Evolutionary conservation across 108 stramenopile species (phyloP).

Genomic region (Cylindrotheca fusiformis): DNA sequence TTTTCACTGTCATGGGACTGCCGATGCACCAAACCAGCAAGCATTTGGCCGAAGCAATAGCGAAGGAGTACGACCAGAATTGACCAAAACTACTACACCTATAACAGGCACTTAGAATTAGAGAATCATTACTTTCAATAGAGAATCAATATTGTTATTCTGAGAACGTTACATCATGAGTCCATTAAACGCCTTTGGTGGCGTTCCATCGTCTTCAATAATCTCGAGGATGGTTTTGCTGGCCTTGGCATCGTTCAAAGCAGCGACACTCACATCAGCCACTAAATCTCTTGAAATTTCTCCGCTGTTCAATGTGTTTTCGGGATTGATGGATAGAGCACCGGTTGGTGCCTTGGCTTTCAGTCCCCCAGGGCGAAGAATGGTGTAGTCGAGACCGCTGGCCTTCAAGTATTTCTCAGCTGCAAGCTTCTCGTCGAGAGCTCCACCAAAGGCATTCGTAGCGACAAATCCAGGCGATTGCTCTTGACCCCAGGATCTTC

Average conservation of each 20-base stretch:
- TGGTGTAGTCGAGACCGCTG: conserved; percentile 79
- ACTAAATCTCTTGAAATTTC: conserved; percentile 82
- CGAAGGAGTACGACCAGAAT: conserved; percentile 2
- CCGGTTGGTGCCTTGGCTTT: conserved; percentile 56
- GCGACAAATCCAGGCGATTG: conserved; percentile 76
- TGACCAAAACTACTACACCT: too few relatives aligned
- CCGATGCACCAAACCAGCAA: conserved; percentile 82
- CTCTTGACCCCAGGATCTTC: conserved; percentile 76
- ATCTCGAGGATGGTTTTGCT: conserved; percentile 81
- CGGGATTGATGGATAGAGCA: conserved; percentile 48
- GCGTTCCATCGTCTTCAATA: conserved; percentile 61
- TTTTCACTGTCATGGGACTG: conserved; percentile 90
- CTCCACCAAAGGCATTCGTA: conserved; percentile 83
- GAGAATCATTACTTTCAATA: too few relatives aligned
- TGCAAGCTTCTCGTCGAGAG: conserved; percentile 76
- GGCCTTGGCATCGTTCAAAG: conserved; percentile 69
- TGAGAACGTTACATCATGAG: conserved; percentile 71
- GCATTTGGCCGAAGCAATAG: conserved; percentile 43
- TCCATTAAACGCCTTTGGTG: conserved; percentile 70
- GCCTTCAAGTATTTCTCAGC: conserved; percentile 65
- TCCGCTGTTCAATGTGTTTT: conserved; percentile 74
- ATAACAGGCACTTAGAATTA: too few relatives aligned
- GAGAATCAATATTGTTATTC: too few relatives aligned
- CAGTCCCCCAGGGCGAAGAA: conserved; percentile 80
- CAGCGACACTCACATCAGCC: conserved; percentile 81